A percentile compares a stretch with the other conserved stretches of the same genome.
Conservation (phyloP, 495 filamentous ascomycete genomes). For the Penicillium subrubescens region DNA sequence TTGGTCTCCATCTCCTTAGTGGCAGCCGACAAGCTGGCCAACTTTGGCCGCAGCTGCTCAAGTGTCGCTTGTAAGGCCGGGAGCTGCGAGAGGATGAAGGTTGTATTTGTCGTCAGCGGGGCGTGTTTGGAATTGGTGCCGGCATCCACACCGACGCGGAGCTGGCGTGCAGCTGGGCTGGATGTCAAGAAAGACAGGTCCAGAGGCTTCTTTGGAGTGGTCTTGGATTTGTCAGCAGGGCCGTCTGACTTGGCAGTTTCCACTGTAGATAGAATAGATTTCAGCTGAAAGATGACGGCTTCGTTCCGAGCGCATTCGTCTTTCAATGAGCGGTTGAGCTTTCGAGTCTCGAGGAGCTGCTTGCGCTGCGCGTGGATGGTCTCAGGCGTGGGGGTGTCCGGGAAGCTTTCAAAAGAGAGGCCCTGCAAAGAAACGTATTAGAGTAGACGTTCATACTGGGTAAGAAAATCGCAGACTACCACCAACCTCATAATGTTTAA, state of each 20-base stretch:
- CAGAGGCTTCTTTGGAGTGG: conserved; percentile 29
- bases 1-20: conserved; percentile 37
- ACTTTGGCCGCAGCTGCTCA: conserved; percentile 59
- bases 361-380: conserved; percentile 70
- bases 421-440: conserved; percentile 25
- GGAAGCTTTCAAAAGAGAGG: conserved; percentile 34
- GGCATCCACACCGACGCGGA: conserved; percentile 46
- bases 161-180: conserved; percentile 43
- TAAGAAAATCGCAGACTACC: neutral
- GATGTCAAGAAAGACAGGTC: conserved; percentile 57
- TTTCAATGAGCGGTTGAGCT: conserved; percentile 72
- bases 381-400: conserved; percentile 59
- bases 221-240: conserved; percentile 14
- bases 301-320: conserved; percentile 79
- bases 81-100: conserved; percentile 80
- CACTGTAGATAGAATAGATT: conserved; percentile 49
- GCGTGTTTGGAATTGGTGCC: conserved; percentile 40
- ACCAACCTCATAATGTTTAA: conserved; percentile 82
- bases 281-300: conserved; percentile 66
- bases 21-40: conserved; percentile 52
- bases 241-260: conserved; percentile 31
- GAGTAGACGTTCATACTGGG: neutral
- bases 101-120: conserved; percentile 70
- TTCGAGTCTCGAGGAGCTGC: conserved; percentile 77
- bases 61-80: conserved; percentile 72